These are phyloP conservation scores for Linum tenue DNA, from an alignment of 345 rosid genomes.

Conservation along the genomic window DNA sequence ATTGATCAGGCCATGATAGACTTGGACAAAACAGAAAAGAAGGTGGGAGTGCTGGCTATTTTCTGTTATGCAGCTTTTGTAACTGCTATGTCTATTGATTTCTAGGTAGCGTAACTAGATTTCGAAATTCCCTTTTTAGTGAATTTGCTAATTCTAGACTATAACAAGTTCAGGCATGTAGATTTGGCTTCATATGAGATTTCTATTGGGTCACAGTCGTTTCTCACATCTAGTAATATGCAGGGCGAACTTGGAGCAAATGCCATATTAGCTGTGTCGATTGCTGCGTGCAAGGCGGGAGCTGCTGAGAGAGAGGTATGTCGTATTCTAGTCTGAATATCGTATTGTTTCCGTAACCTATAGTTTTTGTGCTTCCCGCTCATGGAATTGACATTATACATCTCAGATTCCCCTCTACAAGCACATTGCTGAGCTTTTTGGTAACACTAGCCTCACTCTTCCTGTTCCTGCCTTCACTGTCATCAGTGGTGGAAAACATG, in stretches of 20 bases:
- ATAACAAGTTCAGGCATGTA: not conserved
- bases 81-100: not conserved
- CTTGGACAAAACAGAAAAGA: conserved; percentile 91
- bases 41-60: conserved; percentile 31
- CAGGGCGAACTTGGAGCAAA: conserved; percentile 91
- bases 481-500: conserved; percentile 86
- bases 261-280: conserved; percentile 87
- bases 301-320: conserved; percentile 94
- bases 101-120: not conserved
- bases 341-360: not conserved
- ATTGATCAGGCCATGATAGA: conserved; percentile 98
- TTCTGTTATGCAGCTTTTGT: not conserved
- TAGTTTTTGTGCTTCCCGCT: conserved; percentile 8
- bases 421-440: conserved; percentile 80
- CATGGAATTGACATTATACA: conserved; percentile 15
- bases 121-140: not conserved
- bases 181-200: conserved; percentile 1
- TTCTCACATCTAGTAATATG: conserved; percentile 13
- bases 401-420: conserved; percentile 82
- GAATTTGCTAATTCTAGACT: not conserved
- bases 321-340: not conserved
- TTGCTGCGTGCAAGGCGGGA: conserved; percentile 99
- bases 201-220: not conserved
- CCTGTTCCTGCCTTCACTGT: conserved; percentile 96
- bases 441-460: conserved; percentile 51